Conservation (phyloP, 2,329 filamentous ascomycete genomes). For the Aschersonia sp. region DNA sequence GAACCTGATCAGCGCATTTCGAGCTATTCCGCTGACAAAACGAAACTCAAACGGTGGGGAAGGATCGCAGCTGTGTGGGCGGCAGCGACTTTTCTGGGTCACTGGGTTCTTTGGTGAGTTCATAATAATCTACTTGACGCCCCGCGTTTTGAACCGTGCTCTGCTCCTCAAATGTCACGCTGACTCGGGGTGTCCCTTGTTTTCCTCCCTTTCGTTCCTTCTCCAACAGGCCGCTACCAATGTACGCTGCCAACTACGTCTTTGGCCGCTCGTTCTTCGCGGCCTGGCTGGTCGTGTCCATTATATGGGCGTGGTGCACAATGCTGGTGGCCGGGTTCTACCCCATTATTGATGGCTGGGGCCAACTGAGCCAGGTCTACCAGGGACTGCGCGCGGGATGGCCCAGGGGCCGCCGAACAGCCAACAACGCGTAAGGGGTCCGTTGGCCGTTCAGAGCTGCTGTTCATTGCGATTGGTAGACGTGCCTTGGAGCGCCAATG, state of each 20-base stretch:
- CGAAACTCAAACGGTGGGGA: slow-evolving; percentile 29
- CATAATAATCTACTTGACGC: no score
- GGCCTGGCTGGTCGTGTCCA: slow-evolving; percentile 33
- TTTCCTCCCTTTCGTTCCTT: no score
- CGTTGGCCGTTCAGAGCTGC: neutral
- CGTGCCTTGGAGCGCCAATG: neutral
- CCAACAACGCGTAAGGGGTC: neutral
- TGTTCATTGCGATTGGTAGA: neutral
- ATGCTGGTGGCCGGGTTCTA: slow-evolving; percentile 33
- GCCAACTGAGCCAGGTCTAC: slow-evolving; percentile 9
- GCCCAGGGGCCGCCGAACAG: neutral
- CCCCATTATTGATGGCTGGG: slow-evolving; percentile 30
- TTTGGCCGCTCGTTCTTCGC: slow-evolving; percentile 32
- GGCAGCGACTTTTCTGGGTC: slow-evolving; percentile 32
- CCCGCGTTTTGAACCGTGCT: neutral
- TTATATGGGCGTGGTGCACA: slow-evolving; percentile 38
- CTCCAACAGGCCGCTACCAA: slow-evolving; percentile 26
- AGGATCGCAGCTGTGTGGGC: slow-evolving; percentile 30
- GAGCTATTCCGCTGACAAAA: slow-evolving; percentile 15
- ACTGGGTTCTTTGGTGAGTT: slow-evolving; percentile 34
- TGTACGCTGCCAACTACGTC: slow-evolving; percentile 36
- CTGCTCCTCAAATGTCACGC: neutral
- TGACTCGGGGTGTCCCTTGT: neutral
- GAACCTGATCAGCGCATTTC: slow-evolving; percentile 10
- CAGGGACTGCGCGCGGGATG: slow-evolving; percentile 1